A percentile compares a stretch with the other conserved stretches of the same genome.
phyloP scores from a whole-genome alignment of 2,329 filamentous ascomycete species.

The Botrytis deweyae region DNA sequence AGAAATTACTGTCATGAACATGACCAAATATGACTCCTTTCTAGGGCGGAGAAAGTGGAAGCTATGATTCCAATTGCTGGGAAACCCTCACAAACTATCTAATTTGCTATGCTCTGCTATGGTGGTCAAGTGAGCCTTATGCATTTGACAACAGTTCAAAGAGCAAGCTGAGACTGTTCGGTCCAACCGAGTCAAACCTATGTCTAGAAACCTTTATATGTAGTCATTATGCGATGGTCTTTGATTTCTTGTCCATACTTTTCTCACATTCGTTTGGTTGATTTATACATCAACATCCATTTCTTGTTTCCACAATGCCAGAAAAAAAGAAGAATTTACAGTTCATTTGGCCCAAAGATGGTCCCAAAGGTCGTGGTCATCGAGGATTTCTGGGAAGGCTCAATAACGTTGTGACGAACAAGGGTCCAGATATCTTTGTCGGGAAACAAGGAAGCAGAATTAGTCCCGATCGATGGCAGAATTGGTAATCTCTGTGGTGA shows the following conservation, averaged over 20 bases:
- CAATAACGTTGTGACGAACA: constrained; percentile 42
- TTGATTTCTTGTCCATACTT: neutral
- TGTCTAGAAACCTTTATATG: neutral
- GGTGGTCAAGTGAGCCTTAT: neutral
- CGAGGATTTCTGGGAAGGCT: constrained; percentile 37
- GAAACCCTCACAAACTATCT: neutral
- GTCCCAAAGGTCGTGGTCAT: constrained; percentile 29
- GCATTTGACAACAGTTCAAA: neutral
- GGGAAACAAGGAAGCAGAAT: constrained; percentile 29
- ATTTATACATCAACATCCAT: neutral
- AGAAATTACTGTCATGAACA: neutral
- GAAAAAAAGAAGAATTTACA: constrained; percentile 24
- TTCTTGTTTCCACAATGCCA: neutral
- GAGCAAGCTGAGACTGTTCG: neutral
- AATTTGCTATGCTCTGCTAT: neutral
- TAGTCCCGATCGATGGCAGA: constrained; percentile 35
- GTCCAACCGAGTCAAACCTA: neutral
- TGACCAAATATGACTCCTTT: constrained; percentile 6
- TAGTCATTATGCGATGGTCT: constrained; percentile 2
- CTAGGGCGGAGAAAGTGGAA: neutral
- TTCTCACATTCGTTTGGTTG: neutral
- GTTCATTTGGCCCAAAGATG: constrained; percentile 39
- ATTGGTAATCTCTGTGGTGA: constrained; percentile 30
- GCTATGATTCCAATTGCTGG: neutral
- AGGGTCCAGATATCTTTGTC: constrained; percentile 46